Conservation (phyloP, 2,329 filamentous ascomycete species). For the Venturia nashicola region DNA sequence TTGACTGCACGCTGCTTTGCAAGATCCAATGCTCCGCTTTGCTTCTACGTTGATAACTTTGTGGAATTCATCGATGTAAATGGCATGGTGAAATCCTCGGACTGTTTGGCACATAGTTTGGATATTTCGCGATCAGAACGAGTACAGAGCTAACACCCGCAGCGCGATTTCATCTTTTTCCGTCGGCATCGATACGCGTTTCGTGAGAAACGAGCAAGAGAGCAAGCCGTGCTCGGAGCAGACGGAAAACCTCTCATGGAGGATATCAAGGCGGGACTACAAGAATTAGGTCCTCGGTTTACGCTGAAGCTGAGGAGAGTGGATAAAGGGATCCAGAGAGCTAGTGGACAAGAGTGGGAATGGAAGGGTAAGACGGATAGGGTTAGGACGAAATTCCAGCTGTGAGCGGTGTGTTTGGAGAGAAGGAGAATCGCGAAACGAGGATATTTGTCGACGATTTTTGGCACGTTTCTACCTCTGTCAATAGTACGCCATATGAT, state of each 20-base stretch:
- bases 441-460: not conserved
- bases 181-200: constrained; percentile 86
- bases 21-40: no score
- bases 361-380: constrained; percentile 97
- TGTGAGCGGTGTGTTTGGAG: constrained; percentile 35
- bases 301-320: constrained; percentile 82
- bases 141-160: no score
- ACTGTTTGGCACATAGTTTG: no score
- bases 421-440: not conserved
- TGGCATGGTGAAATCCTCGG: no score
- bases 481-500: no score
- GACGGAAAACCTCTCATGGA: constrained; percentile 81
- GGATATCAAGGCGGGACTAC: constrained; percentile 71
- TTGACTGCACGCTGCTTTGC: no score
- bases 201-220: constrained; percentile 71
- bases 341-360: constrained; percentile 76
- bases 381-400: constrained; percentile 80
- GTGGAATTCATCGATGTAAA: no score
- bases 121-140: no score
- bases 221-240: constrained; percentile 71
- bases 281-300: constrained; percentile 77
- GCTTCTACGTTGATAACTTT: no score
- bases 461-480: not conserved
- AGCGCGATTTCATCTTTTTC: constrained; percentile 77
- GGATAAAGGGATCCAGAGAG: constrained; percentile 75